Evolutionary conservation across 176 grass and related monocot species (phyloP), one percentile per base, ranked within the genome.

Genomic region (Musa itinerans): DNA sequence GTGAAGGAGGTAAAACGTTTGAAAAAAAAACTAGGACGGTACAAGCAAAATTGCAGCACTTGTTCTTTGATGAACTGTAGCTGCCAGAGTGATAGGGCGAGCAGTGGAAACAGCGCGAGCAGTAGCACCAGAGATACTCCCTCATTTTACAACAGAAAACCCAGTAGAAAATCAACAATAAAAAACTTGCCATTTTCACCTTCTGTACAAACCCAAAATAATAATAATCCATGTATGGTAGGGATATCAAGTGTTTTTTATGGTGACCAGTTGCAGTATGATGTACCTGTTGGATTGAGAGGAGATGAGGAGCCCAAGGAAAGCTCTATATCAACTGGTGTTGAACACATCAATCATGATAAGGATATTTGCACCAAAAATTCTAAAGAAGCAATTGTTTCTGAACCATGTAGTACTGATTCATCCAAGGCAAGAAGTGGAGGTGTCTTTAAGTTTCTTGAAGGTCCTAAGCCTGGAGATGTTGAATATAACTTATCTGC

Each of bases 41-140:
- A 89, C 81, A 86, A 81, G 59, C 80, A 89, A 62, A 99, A 89
- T 75, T 94, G 95, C 74, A 80, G 68, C 72, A 91, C 86, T 54
- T 99, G 95, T 76, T 94, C 86, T 56, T 81, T 99, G 71, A 94
- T 99, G 51, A 99, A 99, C 81, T 99, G 95, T 87, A 99, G 95
- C 80, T 99, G 95, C 80, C 90, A 89, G 78, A 87, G 80, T 75
- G 90, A 94, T 73, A 90, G 95, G 43, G 88, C 83, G 77, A 94
- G 83, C 74, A 99, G 86, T 86, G 95, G 95, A 72, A 94, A 80
- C 73, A 94, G 88, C 76, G 95, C 95, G 52, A 99, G 95, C 87
- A 99, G 95, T 73, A 99, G 95, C 74, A 79, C 65, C 79, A 54
- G 85, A 62, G 85, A 85, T 80, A 54, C 74, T 52, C 76, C 88